These are phyloP conservation scores for Ceratobasidium sp. DNA, from an alignment of 1,284 basidiomycete species.

Conservation along the genomic window DNA sequence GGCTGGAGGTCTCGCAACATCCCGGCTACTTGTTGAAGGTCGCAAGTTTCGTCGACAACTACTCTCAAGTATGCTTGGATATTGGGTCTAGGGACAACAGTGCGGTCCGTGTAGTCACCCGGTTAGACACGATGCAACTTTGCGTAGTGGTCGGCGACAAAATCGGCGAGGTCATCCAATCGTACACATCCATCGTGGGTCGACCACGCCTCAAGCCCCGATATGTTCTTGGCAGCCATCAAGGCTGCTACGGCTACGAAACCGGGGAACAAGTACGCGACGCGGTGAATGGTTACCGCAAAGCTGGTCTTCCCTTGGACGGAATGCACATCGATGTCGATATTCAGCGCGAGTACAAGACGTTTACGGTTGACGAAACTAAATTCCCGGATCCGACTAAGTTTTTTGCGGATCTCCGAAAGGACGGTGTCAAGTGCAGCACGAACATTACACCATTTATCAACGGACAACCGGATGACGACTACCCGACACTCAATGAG, in stretches of 20 bases:
- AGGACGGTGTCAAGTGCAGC: constrained; percentile 40
- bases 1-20: constrained; percentile 35
- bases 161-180: constrained; percentile 34
- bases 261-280: constrained; percentile 25
- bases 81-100: constrained; percentile 40
- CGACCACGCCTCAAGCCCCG: constrained; percentile 45
- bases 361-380: constrained; percentile 40
- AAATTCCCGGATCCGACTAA: constrained; percentile 7
- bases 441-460: constrained; percentile 46
- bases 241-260: constrained; percentile 44
- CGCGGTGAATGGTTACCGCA: constrained; percentile 28
- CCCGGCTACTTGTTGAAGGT: constrained; percentile 27
- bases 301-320: constrained; percentile 27
- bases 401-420: constrained; percentile 19
- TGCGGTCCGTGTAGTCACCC: constrained; percentile 23
- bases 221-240: constrained; percentile 44
- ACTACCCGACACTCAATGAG: constrained; percentile 24
- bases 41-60: constrained; percentile 45
- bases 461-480: constrained; percentile 14
- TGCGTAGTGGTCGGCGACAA: constrained; percentile 28
- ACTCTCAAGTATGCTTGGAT: constrained; percentile 42
- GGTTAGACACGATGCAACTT: constrained; percentile 40
- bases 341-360: constrained; percentile 40
- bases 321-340: constrained; percentile 45
- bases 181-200: constrained; percentile 41